Base-by-base conservation (phyloP, 164 flowering plant species). In the Protea cynaroides region DNA sequence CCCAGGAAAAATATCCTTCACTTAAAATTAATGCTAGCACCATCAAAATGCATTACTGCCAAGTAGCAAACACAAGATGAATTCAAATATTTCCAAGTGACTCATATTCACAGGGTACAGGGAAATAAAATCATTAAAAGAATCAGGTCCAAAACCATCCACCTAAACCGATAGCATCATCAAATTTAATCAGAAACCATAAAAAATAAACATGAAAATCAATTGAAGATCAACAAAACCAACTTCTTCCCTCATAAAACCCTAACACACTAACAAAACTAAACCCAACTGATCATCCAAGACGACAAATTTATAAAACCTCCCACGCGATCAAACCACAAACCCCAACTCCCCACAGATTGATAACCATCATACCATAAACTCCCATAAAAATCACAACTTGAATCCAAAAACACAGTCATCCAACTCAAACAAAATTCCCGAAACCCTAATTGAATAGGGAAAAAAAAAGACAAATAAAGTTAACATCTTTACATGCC, bases 401-500 rank as follows among this genome's bases (percentile, higher is more conserved):
- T 56, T 8, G 18, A 8, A 46, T 1, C 69, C 34, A 13, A 56
- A 36, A 59, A 52, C 25, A 12, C 21, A 7, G 47, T 62, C 65
- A 58, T 56, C 10, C 56, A 68, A 36, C 15, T 25, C 22, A 43
- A 59, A 47, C 36, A 25, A 5, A 37, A 37, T 65, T 58, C 23
- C 14, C 25, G 15, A 66, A 71, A 74, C 63, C 71, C 64, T 59
- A 71, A 67, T 53, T 44, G 22, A 43, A 40, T 52, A 60, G 59
- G 71, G 49, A 59, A 24, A 51, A 53, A 40, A 44, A 23, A 56
- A 22, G 38, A 25, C 19, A 40, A 40, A 40, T 8, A 8, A 40
- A 40, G 14, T 40, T 3, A 71, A 29, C 49, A 60, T 21, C 51
- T 29, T 63, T 58, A 75, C 85, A 71, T 76, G 81, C 81, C 85